Evolutionary conservation across 2,329 filamentous ascomycete species (phyloP), one percentile per base, ranked within the genome.

Genomic region (Diaporthe ampelina): DNA sequence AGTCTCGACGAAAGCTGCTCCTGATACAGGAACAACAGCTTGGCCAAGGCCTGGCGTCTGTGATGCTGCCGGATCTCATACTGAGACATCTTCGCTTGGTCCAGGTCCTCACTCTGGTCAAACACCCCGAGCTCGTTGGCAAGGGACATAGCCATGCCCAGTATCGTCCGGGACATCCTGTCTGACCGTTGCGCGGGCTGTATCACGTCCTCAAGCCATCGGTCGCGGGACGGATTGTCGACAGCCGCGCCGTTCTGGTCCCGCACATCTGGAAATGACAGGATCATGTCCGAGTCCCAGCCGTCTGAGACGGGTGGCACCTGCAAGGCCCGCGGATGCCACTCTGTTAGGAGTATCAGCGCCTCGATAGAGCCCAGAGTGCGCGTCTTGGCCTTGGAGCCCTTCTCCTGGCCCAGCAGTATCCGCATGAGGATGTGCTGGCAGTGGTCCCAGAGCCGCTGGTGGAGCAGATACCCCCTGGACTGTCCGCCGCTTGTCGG

Each of bases 1-100:
- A 61, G 57, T n/a, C 57, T 61, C n/a, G 57, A 61, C 57, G 57
- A 61, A 4, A 61, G 35, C 35, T 43, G 57, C n/a, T 61, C 57
- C 35, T 61, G 57, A 7, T 40, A 61, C 57, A 61, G 13, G 10
- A 61, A 61, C n/a, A 61, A 26, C 1, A 61, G 35, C 35, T 61
- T 61, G 35, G 57, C 35, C n/a, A 61, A n/a, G n/a, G 57, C 21
- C 13, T 26, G 26, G 57, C 35, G 57, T 3, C 35, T 37, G 57
- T 61, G n/a, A 11, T 43, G 26, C 57, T 61, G 57, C 13, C 57
- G 35, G 57, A 26, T 2, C 35, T 61, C 57, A 17, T 61, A 43
- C n/a, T 4, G 57, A 0, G 57, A 40, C 57, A 26, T 1, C 5
- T 26, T 45, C 13, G 9, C 13, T 10, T 15, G 7, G 1, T 26